Percentiles rank a stretch among this genome's conserved stretches.
Conservation (phyloP, 495 filamentous ascomycete species). For the Lophium mytilinum region DNA sequence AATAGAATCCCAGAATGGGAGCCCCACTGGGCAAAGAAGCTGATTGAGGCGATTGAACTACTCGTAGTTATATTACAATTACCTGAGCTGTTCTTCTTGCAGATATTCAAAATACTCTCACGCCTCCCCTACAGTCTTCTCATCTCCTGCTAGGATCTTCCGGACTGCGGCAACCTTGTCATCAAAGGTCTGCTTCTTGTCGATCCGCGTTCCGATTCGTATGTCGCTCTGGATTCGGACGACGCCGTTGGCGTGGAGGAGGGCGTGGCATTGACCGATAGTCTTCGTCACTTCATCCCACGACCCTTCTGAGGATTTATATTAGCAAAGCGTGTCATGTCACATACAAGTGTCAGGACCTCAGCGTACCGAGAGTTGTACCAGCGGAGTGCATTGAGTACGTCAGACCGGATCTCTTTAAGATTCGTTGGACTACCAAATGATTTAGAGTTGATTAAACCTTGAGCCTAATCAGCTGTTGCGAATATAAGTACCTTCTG, state of each 20-base stretch:
- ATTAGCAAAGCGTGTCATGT: neutral
- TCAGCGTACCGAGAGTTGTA: constrained; percentile 73
- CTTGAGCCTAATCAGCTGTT: too few relatives aligned
- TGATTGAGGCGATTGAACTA: too few relatives aligned
- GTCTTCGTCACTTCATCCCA: constrained; percentile 84
- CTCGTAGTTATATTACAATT: too few relatives aligned
- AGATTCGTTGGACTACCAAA: constrained; percentile 62
- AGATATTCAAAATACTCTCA: neutral
- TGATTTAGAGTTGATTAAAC: too few relatives aligned
- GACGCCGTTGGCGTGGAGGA: constrained; percentile 75
- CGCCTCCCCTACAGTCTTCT: neutral
- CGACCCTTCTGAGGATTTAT: constrained; percentile 57
- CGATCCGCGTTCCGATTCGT: constrained; percentile 69
- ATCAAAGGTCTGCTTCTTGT: constrained; percentile 57
- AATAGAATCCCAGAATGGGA: too few relatives aligned
- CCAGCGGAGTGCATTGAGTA: constrained; percentile 89
- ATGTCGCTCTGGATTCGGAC: constrained; percentile 85
- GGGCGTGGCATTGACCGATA: constrained; percentile 81
- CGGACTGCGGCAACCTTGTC: constrained; percentile 63
- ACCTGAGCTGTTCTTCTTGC: too few relatives aligned
- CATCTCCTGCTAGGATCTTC: constrained; percentile 44
- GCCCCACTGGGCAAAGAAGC: too few relatives aligned
- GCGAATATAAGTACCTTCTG: constrained; percentile 36
- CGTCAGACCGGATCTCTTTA: constrained; percentile 67
- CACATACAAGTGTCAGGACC: too few relatives aligned